Percentiles rank a stretch among this genome's conserved stretches.
Evolutionary conservation across 2,329 filamentous ascomycete species (phyloP).

Genomic region (Hymenoscyphus albidus): DNA sequence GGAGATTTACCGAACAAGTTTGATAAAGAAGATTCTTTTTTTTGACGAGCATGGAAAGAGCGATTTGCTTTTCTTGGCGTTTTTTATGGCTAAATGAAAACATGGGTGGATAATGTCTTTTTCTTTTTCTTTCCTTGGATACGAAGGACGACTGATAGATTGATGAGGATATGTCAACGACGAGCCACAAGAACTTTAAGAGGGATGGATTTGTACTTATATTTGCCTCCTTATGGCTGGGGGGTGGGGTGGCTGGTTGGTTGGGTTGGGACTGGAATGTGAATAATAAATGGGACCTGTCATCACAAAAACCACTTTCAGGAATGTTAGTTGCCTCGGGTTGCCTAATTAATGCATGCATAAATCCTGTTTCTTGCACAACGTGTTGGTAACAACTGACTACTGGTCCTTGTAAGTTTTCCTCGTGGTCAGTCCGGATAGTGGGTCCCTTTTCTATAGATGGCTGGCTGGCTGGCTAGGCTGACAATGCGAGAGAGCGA

Average conservation of each 20-base stretch:
- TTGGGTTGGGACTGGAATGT: neutral
- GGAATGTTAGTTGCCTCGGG: neutral
- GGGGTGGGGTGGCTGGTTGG: neutral
- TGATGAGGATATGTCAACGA: neutral
- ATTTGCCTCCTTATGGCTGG: neutral
- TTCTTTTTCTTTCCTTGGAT: neutral
- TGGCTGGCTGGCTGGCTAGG: too few relatives aligned
- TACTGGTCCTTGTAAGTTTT: too few relatives aligned
- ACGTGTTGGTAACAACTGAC: too few relatives aligned
- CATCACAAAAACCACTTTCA: neutral
- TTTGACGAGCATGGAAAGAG: neutral
- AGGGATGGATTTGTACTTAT: neutral
- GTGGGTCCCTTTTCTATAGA: too few relatives aligned
- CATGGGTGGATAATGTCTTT: neutral
- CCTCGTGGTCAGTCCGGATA: too few relatives aligned
- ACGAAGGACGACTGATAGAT: neutral
- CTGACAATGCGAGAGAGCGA: too few relatives aligned
- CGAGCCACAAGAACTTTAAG: neutral
- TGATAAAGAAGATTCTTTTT: neutral
- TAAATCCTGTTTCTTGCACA: too few relatives aligned
- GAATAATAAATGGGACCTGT: neutral
- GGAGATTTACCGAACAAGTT: neutral
- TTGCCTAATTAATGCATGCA: too few relatives aligned
- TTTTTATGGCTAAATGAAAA: neutral
- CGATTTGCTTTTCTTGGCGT: neutral